Evolutionary conservation across 495 filamentous ascomycete genomes (phyloP), one percentile per base, ranked within the genome.

Genomic region (Astrocystis sublimbata): DNA sequence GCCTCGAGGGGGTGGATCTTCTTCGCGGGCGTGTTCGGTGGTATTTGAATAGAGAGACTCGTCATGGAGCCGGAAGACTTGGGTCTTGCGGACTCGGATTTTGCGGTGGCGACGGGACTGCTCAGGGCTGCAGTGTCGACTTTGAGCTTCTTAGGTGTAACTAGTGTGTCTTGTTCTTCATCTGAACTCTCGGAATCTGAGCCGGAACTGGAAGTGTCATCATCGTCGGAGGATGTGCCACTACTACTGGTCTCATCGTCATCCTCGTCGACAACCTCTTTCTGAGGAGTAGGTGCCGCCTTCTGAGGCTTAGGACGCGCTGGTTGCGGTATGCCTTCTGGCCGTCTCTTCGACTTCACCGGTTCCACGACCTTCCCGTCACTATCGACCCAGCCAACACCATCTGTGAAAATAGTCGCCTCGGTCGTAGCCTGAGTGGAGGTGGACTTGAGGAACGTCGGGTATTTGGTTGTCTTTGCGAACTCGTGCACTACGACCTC

Each of bases 1-100:
- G 91, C 90, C 76, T 97, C 93, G 10, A 96, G 78, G 0, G 92
- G 93, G 65, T 96, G 92, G 12, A 94, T 78, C 63, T 89, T 87
- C 66, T 72, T 56, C 10, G 70, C 64, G 15, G 72, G 75, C 12
- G 75, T 77, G 33, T 73, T 62, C 7, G 75, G 68, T n/a, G 66
- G 70, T 19, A 86, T 86, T 58, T 76, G 79, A 71, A 86, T 83
- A 8, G 73, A 78, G 10, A 86, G 71, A 53, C 70, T 81, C 17
- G 67, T 74, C 13, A 66, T 45, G 13, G 79, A 80, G 8, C 76
- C 68, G 4, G 80, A 75, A 2, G 81, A 79, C 58, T 75, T 76
- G 24, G 76, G 75, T 19, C 73, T 66, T 3, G 71, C 60, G 4
- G 68, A 64, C 5, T 58, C 67, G 8, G 62, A 10, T 40, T 63